Base-by-base conservation (phyloP, 2,329 filamentous ascomycete species). In the Fusarium nelsonii region DNA sequence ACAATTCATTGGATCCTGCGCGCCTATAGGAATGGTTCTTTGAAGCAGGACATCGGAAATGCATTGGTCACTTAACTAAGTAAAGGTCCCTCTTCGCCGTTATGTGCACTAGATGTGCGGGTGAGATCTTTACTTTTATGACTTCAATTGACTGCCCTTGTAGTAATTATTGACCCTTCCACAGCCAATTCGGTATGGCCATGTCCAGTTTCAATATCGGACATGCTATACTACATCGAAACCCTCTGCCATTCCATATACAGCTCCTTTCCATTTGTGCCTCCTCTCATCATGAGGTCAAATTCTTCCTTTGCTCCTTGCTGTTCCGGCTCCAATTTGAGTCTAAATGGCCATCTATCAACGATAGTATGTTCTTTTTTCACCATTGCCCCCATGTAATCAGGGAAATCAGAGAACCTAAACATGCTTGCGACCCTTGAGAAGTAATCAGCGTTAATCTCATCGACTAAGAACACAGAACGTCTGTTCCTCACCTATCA, bases 331-430 rank as follows among this genome's bases (percentile, higher is more conserved):
- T 28, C 4, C 5, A 61, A 34, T 23, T 58, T 64, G 2, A 64
- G 37, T 4, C 51, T 11, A 8, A 26, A 41, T 0, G 59, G 65
- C 59, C 64, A 69, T 40, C 57, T 48, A 14, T 68, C 60, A 2
- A 65, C 26, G n/a, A 61, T 56, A 2, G 43, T 69, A 12, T 68
- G 39, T 7, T 52, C 15, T 8, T 65, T 51, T 36, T 65, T 65
- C 28, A 46, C 33, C 9, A 8, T 11, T 12, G 26, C 48, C 8
- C 40, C 26, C 4, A 41, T 4, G 11, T 20, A 34, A 14, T 43
- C 23, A 26, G 37, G 30, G 4, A 44, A 50, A 2, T 30, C 14
- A 8, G 14, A 40, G 4, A 53, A 18, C 4, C 20, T 5, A 3
- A 18, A 32, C 18, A 6, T 20, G 4, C 36, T 20, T 15, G 30